phyloP scores from a whole-genome alignment of 2,329 filamentous ascomycete genomes.

The Fusarium bulbicola region DNA sequence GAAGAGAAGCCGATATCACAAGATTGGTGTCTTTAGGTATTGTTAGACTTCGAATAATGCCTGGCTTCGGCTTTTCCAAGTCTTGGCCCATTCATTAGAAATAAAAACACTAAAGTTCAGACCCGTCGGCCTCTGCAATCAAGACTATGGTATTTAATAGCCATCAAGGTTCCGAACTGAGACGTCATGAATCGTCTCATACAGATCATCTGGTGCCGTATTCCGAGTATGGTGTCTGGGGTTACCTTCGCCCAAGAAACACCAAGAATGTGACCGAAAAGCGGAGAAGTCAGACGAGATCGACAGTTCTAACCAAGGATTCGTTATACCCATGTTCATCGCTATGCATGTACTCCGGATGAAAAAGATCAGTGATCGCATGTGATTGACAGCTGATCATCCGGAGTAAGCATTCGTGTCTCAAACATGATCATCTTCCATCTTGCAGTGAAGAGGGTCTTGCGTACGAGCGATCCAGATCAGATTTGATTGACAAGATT shows the following conservation, averaged over 20 bases:
- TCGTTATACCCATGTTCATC: neutral
- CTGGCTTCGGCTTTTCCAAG: neutral
- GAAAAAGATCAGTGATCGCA: neutral
- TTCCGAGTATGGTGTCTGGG: neutral
- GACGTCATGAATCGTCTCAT: neutral
- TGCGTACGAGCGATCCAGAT: neutral
- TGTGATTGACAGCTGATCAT: neutral
- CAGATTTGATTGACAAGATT: conserved; percentile 2
- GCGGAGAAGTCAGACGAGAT: neutral
- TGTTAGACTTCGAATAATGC: neutral
- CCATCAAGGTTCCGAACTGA: neutral
- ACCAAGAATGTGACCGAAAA: conserved; percentile 7
- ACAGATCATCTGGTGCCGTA: neutral
- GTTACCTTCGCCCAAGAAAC: neutral
- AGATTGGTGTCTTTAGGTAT: neutral
- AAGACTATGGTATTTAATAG: neutral
- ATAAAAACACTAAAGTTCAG: neutral
- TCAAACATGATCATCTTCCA: neutral
- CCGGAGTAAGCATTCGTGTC: neutral
- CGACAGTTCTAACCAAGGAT: neutral
- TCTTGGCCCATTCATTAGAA: neutral
- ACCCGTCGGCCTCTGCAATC: neutral
- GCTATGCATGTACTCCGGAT: neutral
- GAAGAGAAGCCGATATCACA: neutral
- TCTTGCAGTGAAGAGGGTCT: neutral